Evolutionary conservation across 176 grass and related monocot species (phyloP).

Genomic region (Sorghum bicolor): DNA sequence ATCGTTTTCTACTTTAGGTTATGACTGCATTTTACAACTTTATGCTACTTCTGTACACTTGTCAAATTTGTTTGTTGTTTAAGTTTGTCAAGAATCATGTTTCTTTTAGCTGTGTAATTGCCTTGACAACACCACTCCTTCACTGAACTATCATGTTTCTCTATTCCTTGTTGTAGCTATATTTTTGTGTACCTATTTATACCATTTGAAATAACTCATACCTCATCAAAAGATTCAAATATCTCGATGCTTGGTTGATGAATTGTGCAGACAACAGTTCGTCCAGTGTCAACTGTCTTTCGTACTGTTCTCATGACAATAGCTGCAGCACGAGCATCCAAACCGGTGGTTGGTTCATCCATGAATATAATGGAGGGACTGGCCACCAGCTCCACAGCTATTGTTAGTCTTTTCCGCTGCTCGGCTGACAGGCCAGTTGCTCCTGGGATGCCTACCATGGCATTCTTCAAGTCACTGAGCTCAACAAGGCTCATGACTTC

Average conservation of each 20-base stretch:
- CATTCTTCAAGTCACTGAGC: slow-evolving; percentile 67
- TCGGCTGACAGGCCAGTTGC: slow-evolving; percentile 72
- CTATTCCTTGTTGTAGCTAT: not conserved
- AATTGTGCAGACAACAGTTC: slow-evolving; percentile 91
- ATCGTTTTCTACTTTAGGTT: not conserved
- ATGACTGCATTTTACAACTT: not conserved
- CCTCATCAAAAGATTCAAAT: slow-evolving; percentile 99
- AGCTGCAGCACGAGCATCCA: slow-evolving; percentile 88
- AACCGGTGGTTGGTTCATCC: slow-evolving; percentile 86
- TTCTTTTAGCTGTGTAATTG: slow-evolving; percentile 8
- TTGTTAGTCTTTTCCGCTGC: slow-evolving; percentile 87
- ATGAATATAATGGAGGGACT: slow-evolving; percentile 96
- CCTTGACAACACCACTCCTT: slow-evolving; percentile 16
- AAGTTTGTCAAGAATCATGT: not conserved
- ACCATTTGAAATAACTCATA: slow-evolving; percentile 24
- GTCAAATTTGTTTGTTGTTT: not conserved
- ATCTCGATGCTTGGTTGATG: slow-evolving; percentile 95
- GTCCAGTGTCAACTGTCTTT: slow-evolving; percentile 93
- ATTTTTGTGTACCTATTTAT: not conserved
- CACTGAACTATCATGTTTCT: not conserved
- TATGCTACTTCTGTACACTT: slow-evolving; percentile 1
- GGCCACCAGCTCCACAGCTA: slow-evolving; percentile 85
- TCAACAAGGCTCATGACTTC: slow-evolving; percentile 92
- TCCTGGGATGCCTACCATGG: slow-evolving; percentile 69
- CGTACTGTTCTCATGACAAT: slow-evolving; percentile 94